Base-by-base conservation (phyloP, 169 alveolate species). In the Eimeria sp. region DNA sequence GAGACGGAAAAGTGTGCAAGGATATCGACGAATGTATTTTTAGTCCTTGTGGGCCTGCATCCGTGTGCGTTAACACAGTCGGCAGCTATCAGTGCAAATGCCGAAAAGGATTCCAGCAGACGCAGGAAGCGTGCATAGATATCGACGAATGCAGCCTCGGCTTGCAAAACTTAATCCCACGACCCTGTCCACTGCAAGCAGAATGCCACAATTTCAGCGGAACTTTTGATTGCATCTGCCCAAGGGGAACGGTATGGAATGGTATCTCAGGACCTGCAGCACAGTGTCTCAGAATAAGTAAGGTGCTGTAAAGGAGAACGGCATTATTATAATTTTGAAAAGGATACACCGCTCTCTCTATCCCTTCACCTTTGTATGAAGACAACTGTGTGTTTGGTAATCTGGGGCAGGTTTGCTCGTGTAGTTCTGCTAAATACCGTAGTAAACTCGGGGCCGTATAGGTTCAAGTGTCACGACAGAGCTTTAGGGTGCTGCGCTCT, bases 21-120 rank as follows among this genome's bases (percentile, higher is more conserved):
- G 96, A 95, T 88, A 95, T 95, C 88, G 97, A 95, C 95, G 96
- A 95, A 89, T 95, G 97, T 75, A 82, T 75, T 51, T 95, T 88
- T 89, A 89, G 92, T 78, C 97, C 97, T 43, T 90, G 96, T 78
- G 97, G 97, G 65, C 95, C 95, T 67, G 97, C 95, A n/a, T 95
- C 97, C 75, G 95, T 89, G 78, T 95, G 97, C 95, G 75, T 73
- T 49, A 95, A 95, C 88, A 70, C 88, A 51, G 92, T 89, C 67
- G 97, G 95, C 89, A 61, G 94, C 86, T 95, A 89, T 90, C 94
- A 90, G 89, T 95, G 97, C 97, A 58, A 43, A 40, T 95, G 97
- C 95, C 82, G 95, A n/a, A 82, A 80, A 73, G 97, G 97, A 57
- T 95, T 90, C 96, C 72, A 78, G 80, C 95, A 89, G 83, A 95